phyloP scores from a whole-genome alignment of 768 basidiomycete genomes.

The Suillus lakei region DNA sequence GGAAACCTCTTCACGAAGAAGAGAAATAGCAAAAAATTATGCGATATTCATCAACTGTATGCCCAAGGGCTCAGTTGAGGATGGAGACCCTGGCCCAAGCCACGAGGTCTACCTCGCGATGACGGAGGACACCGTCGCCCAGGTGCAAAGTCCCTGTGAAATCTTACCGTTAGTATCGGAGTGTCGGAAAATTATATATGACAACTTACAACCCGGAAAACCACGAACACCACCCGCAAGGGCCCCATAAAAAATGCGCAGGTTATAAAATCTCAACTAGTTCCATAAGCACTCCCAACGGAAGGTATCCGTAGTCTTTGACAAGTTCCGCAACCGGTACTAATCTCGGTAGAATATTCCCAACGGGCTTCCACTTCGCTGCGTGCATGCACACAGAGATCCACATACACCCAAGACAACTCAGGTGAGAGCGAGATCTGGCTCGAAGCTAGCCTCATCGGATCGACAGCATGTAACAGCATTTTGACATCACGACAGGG shows the following conservation, averaged over 20 bases:
- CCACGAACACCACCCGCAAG: background rate
- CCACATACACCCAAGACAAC: background rate
- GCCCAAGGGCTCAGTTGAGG: slow-evolving; percentile 6
- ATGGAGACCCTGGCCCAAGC: background rate
- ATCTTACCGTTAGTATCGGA: background rate
- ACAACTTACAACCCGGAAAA: background rate
- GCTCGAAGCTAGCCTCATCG: slow-evolving; percentile 10
- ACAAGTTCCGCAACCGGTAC: no score
- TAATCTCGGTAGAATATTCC: background rate
- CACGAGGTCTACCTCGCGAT: slow-evolving; percentile 5
- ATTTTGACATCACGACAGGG: background rate
- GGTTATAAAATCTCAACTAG: background rate
- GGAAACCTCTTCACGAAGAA: slow-evolving; percentile 39
- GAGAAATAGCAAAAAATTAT: slow-evolving; percentile 38
- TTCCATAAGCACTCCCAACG: background rate
- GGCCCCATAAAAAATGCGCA: background rate
- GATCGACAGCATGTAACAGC: background rate
- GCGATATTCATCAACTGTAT: slow-evolving; percentile 18
- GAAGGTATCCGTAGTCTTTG: background rate
- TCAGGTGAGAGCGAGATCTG: background rate
- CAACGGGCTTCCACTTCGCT: slow-evolving; percentile 10
- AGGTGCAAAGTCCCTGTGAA: background rate
- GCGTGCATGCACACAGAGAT: slow-evolving; percentile 7
- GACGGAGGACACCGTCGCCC: background rate
- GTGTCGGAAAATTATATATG: no score